Percentiles rank a stretch among this genome's conserved stretches.
phyloP scores from a whole-genome alignment of 2,329 filamentous ascomycete genomes.

The Endothia cerciana region DNA sequence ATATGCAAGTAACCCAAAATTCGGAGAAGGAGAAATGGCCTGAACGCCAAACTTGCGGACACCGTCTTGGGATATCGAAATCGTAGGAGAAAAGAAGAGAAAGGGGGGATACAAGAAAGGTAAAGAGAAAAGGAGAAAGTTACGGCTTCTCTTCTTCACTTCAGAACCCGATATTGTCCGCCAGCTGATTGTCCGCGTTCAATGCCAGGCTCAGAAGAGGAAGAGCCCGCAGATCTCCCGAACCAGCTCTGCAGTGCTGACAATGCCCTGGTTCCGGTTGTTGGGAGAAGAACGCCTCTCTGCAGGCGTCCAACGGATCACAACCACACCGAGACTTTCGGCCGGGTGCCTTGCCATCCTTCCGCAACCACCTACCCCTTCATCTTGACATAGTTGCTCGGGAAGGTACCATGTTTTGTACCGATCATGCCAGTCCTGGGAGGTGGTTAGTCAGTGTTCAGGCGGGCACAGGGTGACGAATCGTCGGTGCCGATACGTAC shows the following conservation, averaged over 20 bases:
- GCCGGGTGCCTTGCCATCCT: background rate
- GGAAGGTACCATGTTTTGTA: constrained; percentile 86
- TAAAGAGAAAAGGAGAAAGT: background rate
- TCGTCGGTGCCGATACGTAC: constrained; percentile 50
- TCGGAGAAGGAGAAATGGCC: background rate
- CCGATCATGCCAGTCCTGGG: constrained; percentile 85
- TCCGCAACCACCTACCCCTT: constrained; percentile 45
- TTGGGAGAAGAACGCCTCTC: background rate
- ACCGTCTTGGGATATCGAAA: constrained; percentile 10
- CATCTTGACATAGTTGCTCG: constrained; percentile 78
- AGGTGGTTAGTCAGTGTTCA: constrained; percentile 20
- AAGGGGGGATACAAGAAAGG: background rate
- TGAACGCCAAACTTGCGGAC: constrained; percentile 16
- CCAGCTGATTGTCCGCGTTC: background rate
- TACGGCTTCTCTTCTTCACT: background rate
- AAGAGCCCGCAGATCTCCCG: background rate
- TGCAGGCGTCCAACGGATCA: background rate
- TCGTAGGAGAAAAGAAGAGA: background rate
- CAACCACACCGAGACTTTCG: background rate
- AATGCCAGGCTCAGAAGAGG: background rate
- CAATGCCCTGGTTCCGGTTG: background rate
- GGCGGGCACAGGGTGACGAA: background rate
- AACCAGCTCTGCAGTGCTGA: background rate
- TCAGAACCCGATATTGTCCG: background rate
- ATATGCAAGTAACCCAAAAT: background rate